phyloP scores from a whole-genome alignment of 345 rosid genomes.

The Atalantia buxifolia region DNA sequence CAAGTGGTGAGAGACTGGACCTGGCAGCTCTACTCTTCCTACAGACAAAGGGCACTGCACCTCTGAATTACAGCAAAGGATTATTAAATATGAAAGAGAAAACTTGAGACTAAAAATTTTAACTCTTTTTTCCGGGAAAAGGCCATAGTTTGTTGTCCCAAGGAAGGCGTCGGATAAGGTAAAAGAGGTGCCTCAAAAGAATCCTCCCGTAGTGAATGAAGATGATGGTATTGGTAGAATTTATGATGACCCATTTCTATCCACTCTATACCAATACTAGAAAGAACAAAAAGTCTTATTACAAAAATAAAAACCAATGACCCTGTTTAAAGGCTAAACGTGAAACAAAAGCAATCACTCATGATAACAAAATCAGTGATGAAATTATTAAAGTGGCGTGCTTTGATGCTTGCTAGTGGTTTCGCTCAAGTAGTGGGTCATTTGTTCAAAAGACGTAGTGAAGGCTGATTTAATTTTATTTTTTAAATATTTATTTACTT shows the following conservation, averaged over 20 bases:
- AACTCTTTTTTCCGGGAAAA: constrained; percentile 12
- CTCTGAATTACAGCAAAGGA: background rate
- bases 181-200: background rate
- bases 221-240: background rate
- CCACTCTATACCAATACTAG: background rate
- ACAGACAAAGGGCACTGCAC: constrained; percentile 10
- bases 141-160: constrained; percentile 29
- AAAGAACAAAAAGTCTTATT: background rate
- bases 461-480: too few species aligned
- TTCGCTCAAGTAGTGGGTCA: constrained; percentile 12
- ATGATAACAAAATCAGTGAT: background rate
- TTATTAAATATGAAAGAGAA: constrained; percentile 13
- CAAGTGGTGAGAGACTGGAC: constrained; percentile 21
- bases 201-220: constrained; percentile 3
- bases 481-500: too few species aligned
- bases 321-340: background rate
- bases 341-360: background rate
- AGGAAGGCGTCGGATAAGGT: constrained; percentile 27
- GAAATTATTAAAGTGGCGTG: constrained; percentile 13
- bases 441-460: too few species aligned
- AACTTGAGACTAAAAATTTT: background rate
- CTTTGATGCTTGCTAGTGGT: background rate
- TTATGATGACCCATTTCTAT: background rate
- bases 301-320: background rate
- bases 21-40: background rate